Percentiles rank a stretch among this genome's conserved stretches.
These are phyloP conservation scores for Aspergillus chevalieri DNA, from an alignment of 2,329 filamentous ascomycete genomes.

Conservation along the genomic window DNA sequence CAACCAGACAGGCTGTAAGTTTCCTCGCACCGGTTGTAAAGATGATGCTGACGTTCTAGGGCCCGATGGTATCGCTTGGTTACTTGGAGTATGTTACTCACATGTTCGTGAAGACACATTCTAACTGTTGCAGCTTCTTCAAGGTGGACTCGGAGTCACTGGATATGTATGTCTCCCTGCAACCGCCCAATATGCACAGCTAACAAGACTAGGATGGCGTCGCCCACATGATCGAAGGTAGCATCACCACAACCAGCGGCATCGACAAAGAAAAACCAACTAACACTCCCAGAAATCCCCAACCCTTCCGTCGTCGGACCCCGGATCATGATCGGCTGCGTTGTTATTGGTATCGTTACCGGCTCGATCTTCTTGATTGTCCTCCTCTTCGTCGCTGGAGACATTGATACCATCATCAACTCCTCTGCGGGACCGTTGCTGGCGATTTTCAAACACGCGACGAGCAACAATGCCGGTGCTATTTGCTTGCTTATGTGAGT, in stretches of 20 bases:
- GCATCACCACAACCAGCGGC: background rate
- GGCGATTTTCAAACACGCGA: conserved; percentile 58
- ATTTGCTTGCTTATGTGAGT: conserved; percentile 56
- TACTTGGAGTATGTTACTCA: conserved; percentile 33
- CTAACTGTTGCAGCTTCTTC: conserved; percentile 32
- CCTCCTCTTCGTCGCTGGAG: conserved; percentile 57
- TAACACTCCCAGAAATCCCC: conserved; percentile 28
- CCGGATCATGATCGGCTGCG: conserved; percentile 59
- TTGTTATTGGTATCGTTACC: conserved; percentile 56
- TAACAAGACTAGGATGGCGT: conserved; percentile 29
- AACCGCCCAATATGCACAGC: background rate
- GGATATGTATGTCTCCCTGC: conserved; percentile 40
- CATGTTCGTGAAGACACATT: background rate
- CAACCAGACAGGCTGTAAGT: conserved; percentile 57
- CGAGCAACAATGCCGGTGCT: conserved; percentile 54
- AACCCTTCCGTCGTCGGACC: conserved; percentile 50
- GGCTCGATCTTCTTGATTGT: conserved; percentile 58
- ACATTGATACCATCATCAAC: conserved; percentile 50
- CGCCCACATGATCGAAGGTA: conserved; percentile 42
- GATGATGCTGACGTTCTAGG: conserved; percentile 17
- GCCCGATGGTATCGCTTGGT: conserved; percentile 57
- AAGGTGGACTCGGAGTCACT: conserved; percentile 50
- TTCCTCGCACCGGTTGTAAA: background rate
- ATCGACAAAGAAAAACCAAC: background rate
- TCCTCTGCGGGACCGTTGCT: conserved; percentile 54